Percentiles rank a stretch among this genome's conserved stretches.
phyloP scores from a whole-genome alignment of 1,139 yeast genomes.

The Zygosaccharomyces sapae region DNA sequence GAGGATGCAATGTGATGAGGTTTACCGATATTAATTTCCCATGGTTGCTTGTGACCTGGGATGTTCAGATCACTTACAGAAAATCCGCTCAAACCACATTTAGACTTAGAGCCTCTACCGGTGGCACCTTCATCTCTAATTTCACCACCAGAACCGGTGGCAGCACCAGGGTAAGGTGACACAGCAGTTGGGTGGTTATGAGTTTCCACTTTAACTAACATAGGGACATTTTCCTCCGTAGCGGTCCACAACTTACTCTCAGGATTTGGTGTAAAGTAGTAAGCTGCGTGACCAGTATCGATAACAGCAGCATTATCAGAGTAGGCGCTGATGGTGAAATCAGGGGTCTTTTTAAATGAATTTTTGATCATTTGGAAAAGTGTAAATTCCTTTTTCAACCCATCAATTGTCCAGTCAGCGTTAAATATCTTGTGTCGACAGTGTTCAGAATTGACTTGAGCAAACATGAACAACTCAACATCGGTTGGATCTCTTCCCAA shows the following conservation, averaged over 20 bases:
- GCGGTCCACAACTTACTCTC: slow-evolving; percentile 69
- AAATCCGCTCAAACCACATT: slow-evolving; percentile 94
- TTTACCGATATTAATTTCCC: slow-evolving; percentile 85
- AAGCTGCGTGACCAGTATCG: slow-evolving; percentile 72
- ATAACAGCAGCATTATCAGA: slow-evolving; percentile 97
- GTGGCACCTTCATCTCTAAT: slow-evolving; percentile 99
- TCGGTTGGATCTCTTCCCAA: slow-evolving; percentile 94
- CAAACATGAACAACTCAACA: slow-evolving; percentile 97
- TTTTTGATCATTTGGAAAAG: slow-evolving; percentile 94
- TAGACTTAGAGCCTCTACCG: slow-evolving; percentile 95
- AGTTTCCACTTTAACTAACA: slow-evolving; percentile 93
- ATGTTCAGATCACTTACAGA: slow-evolving; percentile 87
- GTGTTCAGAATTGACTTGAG: slow-evolving; percentile 98
- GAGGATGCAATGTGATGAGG: slow-evolving; percentile 93
- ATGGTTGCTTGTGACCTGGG: slow-evolving; percentile 83
- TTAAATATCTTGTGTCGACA: slow-evolving; percentile 99
- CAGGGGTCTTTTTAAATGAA: slow-evolving; percentile 78
- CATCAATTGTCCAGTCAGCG: slow-evolving; percentile 97
- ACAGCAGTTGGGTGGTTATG: slow-evolving; percentile 99
- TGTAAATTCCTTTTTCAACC: slow-evolving; percentile 63
- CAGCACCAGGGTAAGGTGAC: slow-evolving; percentile 98
- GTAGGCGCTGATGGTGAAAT: slow-evolving; percentile 86
- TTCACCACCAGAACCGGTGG: slow-evolving; percentile 99
- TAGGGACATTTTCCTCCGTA: slow-evolving; percentile 73
- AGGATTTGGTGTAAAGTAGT: slow-evolving; percentile 72